Conservation (phyloP, 768 basidiomycete genomes). For the Suillus decipiens region DNA sequence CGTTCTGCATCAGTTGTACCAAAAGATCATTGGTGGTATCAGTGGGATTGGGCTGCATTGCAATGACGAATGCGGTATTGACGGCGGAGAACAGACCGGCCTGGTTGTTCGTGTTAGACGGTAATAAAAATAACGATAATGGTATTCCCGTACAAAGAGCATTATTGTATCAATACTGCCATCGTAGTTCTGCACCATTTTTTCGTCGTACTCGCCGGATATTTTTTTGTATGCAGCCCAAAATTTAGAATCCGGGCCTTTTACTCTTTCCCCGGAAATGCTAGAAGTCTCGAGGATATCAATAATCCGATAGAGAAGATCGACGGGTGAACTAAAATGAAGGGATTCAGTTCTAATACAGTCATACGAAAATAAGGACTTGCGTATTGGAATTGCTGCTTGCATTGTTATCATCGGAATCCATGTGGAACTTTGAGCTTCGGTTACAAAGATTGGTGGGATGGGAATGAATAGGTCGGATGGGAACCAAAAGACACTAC, state of each 20-base stretch:
- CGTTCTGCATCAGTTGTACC: conserved; percentile 12
- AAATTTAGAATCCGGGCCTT: not conserved
- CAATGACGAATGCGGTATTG: conserved; percentile 16
- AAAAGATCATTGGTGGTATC: conserved; percentile 16
- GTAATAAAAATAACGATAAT: not conserved
- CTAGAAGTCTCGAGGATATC: not conserved
- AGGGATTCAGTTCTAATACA: not conserved
- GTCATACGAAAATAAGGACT: not conserved
- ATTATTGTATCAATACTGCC: not conserved
- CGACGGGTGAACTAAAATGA: not conserved
- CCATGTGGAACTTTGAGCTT: not conserved
- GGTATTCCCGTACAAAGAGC: not conserved
- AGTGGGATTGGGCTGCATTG: conserved; percentile 16
- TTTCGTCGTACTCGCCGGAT: not conserved
- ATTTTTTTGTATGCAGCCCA: conserved; percentile 4
- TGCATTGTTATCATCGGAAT: not conserved
- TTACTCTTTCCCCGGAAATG: not conserved
- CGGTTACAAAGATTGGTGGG: not conserved
- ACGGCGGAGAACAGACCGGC: conserved; percentile 21
- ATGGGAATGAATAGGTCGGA: not conserved
- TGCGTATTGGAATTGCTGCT: not conserved
- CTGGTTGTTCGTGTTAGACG: not conserved
- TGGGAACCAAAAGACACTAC: not conserved
- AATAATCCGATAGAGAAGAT: not conserved
- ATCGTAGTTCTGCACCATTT: not conserved